These are phyloP conservation scores for Aureobasidium sp. DNA, from an alignment of 2,329 filamentous ascomycete genomes.

Conservation along the genomic window DNA sequence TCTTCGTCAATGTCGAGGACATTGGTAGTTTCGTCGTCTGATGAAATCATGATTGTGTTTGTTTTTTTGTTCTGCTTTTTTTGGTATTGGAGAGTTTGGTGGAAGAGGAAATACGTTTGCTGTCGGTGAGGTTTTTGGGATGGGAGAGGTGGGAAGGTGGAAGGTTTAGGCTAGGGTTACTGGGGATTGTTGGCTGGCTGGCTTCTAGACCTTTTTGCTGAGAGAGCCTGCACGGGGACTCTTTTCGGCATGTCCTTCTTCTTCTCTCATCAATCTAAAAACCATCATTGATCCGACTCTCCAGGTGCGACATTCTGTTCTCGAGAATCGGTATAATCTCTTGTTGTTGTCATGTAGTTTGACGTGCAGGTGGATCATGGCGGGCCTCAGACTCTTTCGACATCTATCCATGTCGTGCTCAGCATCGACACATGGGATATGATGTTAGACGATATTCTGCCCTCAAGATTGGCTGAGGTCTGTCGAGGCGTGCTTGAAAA, in stretches of 20 bases:
- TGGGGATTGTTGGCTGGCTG: neutral
- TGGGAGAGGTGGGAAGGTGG: neutral
- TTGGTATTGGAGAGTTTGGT: neutral
- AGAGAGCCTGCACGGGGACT: neutral
- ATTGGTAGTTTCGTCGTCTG: constrained; percentile 7
- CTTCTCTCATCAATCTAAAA: too few relatives aligned
- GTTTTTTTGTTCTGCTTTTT: too few relatives aligned
- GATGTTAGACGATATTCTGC: too few relatives aligned
- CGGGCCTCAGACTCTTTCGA: too few relatives aligned
- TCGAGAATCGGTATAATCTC: too few relatives aligned
- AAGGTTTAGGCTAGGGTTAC: neutral
- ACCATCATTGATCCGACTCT: too few relatives aligned
- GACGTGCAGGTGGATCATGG: too few relatives aligned
- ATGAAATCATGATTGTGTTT: neutral
- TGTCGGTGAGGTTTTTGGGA: neutral
- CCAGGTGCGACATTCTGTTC: too few relatives aligned
- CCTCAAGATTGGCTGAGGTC: too few relatives aligned
- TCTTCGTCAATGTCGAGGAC: constrained; percentile 39
- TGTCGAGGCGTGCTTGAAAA: too few relatives aligned
- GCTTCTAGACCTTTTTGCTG: neutral
- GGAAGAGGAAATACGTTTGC: neutral
- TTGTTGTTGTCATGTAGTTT: too few relatives aligned
- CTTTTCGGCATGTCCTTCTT: neutral
- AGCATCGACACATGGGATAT: neutral
- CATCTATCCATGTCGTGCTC: too few relatives aligned